Evolutionary conservation across 306 rosid genomes (phyloP), one percentile per base, ranked within the genome.

Genomic region (Vigna radiata): DNA sequence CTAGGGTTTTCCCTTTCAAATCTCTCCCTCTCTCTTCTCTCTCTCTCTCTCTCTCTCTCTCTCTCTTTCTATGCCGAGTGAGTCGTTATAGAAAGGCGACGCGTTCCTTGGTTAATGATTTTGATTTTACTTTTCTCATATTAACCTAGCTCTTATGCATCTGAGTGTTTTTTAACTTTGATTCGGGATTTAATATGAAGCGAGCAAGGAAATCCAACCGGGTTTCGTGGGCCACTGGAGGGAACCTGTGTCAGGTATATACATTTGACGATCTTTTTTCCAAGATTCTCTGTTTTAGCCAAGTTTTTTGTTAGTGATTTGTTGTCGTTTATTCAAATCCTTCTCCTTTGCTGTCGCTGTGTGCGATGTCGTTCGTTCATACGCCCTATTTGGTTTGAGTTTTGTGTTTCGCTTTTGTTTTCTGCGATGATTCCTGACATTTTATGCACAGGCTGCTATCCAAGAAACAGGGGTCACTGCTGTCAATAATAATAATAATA

Each of bases 231-330:
- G 94, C 97, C 79, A n/a, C 85, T 27, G 93, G 83, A 74, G 77
- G 54, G 56, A 55, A 85, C 85, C 91, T 93, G 46, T 86, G 92
- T 89, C 98, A 91, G 98, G 98, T 93, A 89, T 87, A 87, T 65
- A 88, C 85, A 87, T 65, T 31, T 12, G 65, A 68, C 60, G 31
- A 70, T 83, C 85, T 81, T 62, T 68, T 47, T 77, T 85, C 82
- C 12, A 27, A 10, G 5, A 43, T 54, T 70, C 44, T 21, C 49
- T 83, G 4, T 7, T 76, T 27, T 17, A 11, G 39, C 15, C 8
- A 25, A 21, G 21, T 5, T 33, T 76, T 8, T 2, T 39, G 15
- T 69, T 64, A 36, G 48, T 14, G 2, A 31, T 82, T 82, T 10
- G 2, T 16, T 7, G 15, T 73, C 19, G 17, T 48, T 47, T 17